phyloP scores from a whole-genome alignment of 176 grass and related monocot species.

The Pontederia paniculata region DNA sequence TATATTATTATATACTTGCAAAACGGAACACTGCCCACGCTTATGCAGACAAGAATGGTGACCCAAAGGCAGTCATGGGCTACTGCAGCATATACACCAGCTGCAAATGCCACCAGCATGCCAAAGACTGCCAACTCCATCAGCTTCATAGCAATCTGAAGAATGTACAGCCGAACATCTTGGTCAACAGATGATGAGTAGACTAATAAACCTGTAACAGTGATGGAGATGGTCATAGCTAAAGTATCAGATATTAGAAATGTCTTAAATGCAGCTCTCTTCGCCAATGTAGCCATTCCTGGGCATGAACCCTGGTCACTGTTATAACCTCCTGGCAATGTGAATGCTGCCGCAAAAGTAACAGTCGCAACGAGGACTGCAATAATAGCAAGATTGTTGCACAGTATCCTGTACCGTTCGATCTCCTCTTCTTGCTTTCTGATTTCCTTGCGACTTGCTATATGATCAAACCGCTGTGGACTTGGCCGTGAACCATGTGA shows the following conservation, averaged over 20 bases:
- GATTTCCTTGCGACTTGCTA: background rate
- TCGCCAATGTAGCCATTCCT: background rate
- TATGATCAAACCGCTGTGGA: conserved; percentile 1
- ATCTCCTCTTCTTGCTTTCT: background rate
- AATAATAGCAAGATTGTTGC: conserved; percentile 3
- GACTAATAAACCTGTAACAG: background rate
- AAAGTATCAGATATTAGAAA: conserved; percentile 5
- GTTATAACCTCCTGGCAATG: background rate
- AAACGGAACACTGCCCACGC: background rate
- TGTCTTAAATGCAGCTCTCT: background rate
- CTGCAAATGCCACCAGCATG: conserved; percentile 3
- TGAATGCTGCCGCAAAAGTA: conserved; percentile 1
- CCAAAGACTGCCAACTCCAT: background rate
- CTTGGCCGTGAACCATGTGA: background rate
- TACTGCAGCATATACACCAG: background rate
- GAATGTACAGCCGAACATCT: background rate
- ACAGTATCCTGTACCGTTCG: background rate
- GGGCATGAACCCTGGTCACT: background rate
- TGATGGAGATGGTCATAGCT: conserved; percentile 10
- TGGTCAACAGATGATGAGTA: background rate
- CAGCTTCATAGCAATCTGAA: background rate
- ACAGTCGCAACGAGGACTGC: conserved; percentile 2
- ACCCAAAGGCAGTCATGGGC: background rate
- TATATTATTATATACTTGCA: too few species aligned
- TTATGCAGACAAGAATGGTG: background rate